Conservation (phyloP, 805 yeast species). For the Cyberlindnera xylosilytica region DNA sequence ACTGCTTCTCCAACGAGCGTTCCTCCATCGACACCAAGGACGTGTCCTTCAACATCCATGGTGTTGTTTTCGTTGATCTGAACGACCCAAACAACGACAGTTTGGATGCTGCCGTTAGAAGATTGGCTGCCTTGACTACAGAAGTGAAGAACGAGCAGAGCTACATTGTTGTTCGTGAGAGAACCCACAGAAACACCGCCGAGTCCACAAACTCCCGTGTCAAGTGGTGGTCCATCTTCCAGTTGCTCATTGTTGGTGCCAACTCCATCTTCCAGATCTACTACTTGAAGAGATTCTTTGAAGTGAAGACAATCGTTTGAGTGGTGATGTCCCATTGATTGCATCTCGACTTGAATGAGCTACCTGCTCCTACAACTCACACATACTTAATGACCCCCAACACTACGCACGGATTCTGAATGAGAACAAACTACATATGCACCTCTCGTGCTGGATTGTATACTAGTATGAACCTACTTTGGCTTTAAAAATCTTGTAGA, state of each 20-base stretch:
- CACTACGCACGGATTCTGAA: too few relatives aligned
- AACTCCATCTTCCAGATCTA: slow-evolving; percentile 92
- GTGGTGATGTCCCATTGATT: neutral
- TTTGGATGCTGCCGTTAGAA: slow-evolving; percentile 79
- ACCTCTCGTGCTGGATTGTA: neutral
- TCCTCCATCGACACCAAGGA: slow-evolving; percentile 73
- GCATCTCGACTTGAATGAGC: too few relatives aligned
- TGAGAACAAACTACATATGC: neutral
- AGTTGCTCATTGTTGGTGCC: slow-evolving; percentile 76
- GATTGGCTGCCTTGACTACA: slow-evolving; percentile 68
- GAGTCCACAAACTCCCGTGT: slow-evolving; percentile 96
- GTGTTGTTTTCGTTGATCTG: slow-evolving; percentile 80
- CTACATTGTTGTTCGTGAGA: slow-evolving; percentile 91
- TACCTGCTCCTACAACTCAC: too few relatives aligned
- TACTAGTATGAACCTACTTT: too few relatives aligned
- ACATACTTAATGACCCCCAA: neutral
- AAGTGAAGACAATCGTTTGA: slow-evolving; percentile 86
- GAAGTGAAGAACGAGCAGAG: slow-evolving; percentile 90
- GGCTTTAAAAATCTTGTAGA: too few relatives aligned
- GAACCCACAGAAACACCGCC: slow-evolving; percentile 97
- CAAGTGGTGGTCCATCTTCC: slow-evolving; percentile 97
- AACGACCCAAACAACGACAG: slow-evolving; percentile 74
- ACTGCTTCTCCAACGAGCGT: slow-evolving; percentile 90
- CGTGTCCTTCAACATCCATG: slow-evolving; percentile 93
- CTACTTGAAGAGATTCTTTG: slow-evolving; percentile 92